Evolutionary conservation across 2,329 filamentous ascomycete genomes (phyloP).

Genomic region (Monosporascus sp.): DNA sequence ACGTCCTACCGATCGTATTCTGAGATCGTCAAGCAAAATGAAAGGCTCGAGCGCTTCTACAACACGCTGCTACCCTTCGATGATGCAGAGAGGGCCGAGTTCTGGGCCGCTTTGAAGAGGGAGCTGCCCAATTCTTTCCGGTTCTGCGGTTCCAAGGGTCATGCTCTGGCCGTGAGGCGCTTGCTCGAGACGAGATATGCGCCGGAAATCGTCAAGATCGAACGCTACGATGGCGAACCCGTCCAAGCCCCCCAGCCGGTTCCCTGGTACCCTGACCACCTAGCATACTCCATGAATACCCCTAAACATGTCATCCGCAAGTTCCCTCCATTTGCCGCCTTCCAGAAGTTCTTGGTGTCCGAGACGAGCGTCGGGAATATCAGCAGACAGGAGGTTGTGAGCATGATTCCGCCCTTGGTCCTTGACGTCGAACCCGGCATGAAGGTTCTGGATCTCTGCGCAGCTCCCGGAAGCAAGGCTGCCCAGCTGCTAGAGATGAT

Average conservation of each 20-base stretch:
- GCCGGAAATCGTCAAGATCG: slow-evolving; percentile 80
- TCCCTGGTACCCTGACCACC: slow-evolving; percentile 87
- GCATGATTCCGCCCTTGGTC: slow-evolving; percentile 95
- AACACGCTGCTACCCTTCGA: slow-evolving; percentile 69
- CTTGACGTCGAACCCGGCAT: slow-evolving; percentile 89
- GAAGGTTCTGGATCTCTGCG: slow-evolving; percentile 92
- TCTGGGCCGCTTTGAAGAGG: slow-evolving; percentile 77
- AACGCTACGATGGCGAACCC: slow-evolving; percentile 72
- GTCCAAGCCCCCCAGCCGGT: slow-evolving; percentile 81
- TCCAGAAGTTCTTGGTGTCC: slow-evolving; percentile 96
- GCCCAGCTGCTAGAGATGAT: slow-evolving; percentile 93
- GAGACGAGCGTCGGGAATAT: slow-evolving; percentile 98
- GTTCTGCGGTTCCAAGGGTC: slow-evolving; percentile 92
- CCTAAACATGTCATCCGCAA: slow-evolving; percentile 93
- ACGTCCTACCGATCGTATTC: slow-evolving; percentile 41
- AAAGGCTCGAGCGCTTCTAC: slow-evolving; percentile 83
- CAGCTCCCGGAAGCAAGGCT: slow-evolving; percentile 94
- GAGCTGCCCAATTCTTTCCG: slow-evolving; percentile 96
- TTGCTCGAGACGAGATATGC: slow-evolving; percentile 85
- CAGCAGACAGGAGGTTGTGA: slow-evolving; percentile 93
- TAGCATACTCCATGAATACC: slow-evolving; percentile 97
- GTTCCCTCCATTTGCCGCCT: slow-evolving; percentile 88
- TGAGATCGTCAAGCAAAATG: slow-evolving; percentile 72
- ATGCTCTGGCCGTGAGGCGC: slow-evolving; percentile 87
- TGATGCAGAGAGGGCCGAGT: slow-evolving; percentile 70